Evolutionary conservation across 306 rosid genomes (phyloP), one percentile per base, ranked within the genome.

Genomic region (Argentina anserina): DNA sequence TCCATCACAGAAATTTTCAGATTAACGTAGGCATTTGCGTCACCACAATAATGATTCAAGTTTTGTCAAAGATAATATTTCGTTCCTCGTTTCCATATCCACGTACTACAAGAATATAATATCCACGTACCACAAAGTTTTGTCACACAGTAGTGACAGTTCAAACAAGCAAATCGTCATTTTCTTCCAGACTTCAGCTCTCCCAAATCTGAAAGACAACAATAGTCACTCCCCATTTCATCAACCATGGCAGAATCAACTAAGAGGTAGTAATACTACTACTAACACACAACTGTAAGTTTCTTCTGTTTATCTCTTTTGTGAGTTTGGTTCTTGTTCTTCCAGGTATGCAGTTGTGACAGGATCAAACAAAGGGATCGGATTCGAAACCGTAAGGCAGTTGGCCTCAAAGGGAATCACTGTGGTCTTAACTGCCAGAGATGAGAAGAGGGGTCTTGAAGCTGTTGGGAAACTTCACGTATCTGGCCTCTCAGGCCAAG

Each of bases 291-390:
- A n/a, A n/a, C n/a, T n/a, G n/a, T n/a, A n/a, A 1, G 6, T 11
- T 55, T 55, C 28, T 26, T 12, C 64, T 28, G 28, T 29, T 13
- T 14, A 47, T 17, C 13, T 9, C 4, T 2, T 49, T 58, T 58
- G n/a, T 58, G 2, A 58, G 28, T 2, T 26, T 28, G 9, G 8
- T 28, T 26, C 15, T 25, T 58, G 34, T 58, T 28, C 12, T 58
- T 58, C 9, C 76, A 72, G 77, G 52, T 33, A 39, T 59, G 82
- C 79, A 17, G 83, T 79, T 18, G 84, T 84, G 0, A 84, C 88
- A 1, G 83, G 80, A 15, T 60, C 73, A 55, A 70, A 80, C 52
- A 80, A 75, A 23, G 84, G 84, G 0, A 80, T 80, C 23, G 84
- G 84, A 26, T 58, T 75, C 15, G 74, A 37, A n/a, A n/a, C n/a